A percentile compares a stretch with the other conserved stretches of the same genome.
phyloP scores from a whole-genome alignment of 2,329 filamentous ascomycete genomes.

The Sphaceloma murrayae region DNA sequence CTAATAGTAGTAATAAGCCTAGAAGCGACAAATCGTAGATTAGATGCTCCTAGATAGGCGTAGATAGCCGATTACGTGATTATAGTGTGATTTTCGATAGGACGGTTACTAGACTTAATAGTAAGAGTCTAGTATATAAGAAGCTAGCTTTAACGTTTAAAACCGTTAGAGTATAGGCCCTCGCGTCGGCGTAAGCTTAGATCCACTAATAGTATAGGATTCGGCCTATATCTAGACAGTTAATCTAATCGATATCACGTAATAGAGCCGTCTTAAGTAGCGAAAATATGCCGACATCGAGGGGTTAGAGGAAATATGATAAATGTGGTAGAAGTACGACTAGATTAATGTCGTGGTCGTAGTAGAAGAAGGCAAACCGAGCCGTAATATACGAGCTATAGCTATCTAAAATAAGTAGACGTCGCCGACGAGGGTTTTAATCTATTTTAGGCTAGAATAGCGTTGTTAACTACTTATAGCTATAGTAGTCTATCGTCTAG shows the following conservation, averaged over 20 bases:
- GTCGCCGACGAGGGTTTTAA: not conserved
- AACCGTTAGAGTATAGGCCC: not conserved
- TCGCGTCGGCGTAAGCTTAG: not conserved
- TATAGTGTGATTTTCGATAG: not conserved
- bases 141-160: not conserved
- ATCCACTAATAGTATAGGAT: not conserved
- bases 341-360: not conserved
- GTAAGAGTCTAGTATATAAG: not conserved
- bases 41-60: not conserved
- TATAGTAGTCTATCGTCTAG: not conserved
- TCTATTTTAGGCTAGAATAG: not conserved
- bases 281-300: not conserved
- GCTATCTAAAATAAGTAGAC: not conserved
- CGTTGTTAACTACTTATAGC: not conserved
- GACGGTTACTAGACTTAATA: not conserved
- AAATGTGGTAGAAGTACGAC: not conserved
- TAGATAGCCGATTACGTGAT: not conserved
- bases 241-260: not conserved
- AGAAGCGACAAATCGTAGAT: not conserved
- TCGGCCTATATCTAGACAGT: not conserved
- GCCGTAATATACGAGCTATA: not conserved
- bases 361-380: not conserved
- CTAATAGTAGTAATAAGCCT: not conserved
- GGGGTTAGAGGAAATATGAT: not conserved
- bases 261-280: not conserved